Base-by-base conservation (phyloP, 169 alveolate genomes). In the Cryptosporidium viatorum region DNA sequence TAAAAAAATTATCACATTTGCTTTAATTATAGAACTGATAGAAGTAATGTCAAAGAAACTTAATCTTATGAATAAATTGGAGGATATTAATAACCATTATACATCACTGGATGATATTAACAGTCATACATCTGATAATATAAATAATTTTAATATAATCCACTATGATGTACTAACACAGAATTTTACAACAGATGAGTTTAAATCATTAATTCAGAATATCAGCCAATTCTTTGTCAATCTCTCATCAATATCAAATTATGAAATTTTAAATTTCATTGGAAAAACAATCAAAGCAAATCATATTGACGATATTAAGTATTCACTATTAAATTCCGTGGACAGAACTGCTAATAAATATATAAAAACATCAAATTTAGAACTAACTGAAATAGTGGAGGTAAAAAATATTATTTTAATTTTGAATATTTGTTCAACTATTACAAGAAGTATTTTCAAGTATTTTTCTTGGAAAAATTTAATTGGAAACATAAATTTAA, bases 401-500 rank as follows among this genome's bases (percentile, higher is more conserved):
- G 29, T 37, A 65, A 65, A 37, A 31, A 65, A 65, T 65, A 35
- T 7, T 14, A 35, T 65, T 37, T 65, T 31, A 9, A 10, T 37
- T 65, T 65, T 65, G 33, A 35, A 65, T 14, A 33, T 65, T 18
- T 31, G 3, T 14, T 65, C 48, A 35, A 37, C 2, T 31, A 37
- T 29, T 21, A 35, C 50, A 65, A 65, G 29, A 16, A n/a, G 12
- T 55, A 21, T 51, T 29, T 73, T 29, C n/a, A 73, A 73, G 39
- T 73, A n/a, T 62, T 31, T 31, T 35, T 51, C 55, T 21, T 73
- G 69, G 86, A 29, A 23, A 52, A 12, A 18, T 31, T 29, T 18
- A 26, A 52, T 23, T 23, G 7, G 43, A 73, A 55, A 16, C 12
- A n/a, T 9, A n/a, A 73, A 14, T 2, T 18, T 3, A 55, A 3